phyloP scores from a whole-genome alignment of 305 asterid genomes.

The Rubia peregrina region DNA sequence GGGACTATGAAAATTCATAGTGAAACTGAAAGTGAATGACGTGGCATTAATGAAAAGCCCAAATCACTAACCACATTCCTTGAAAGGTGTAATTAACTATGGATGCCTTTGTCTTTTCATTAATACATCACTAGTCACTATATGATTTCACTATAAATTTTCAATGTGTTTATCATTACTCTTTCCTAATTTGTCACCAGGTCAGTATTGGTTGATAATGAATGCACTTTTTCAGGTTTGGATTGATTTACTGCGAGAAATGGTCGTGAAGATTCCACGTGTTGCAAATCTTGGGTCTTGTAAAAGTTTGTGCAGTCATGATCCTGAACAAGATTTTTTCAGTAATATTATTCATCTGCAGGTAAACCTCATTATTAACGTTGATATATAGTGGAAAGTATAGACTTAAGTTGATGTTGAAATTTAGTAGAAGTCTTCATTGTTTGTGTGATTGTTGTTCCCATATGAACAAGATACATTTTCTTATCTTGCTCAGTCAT shows the following conservation, averaged over 20 bases:
- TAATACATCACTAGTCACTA: too few relatives aligned
- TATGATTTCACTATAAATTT: too few relatives aligned
- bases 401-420: not conserved
- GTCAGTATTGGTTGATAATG: conserved; percentile 13
- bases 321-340: conserved; percentile 90
- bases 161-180: too few relatives aligned
- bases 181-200: not conserved
- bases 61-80: too few relatives aligned
- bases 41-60: too few relatives aligned
- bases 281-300: conserved; percentile 59
- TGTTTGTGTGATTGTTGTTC: not conserved
- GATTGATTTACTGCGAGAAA: conserved; percentile 80
- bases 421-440: not conserved
- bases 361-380: conserved; percentile 31
- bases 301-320: conserved; percentile 56
- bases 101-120: too few relatives aligned
- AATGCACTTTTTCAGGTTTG: conserved; percentile 50
- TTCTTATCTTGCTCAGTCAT: too few relatives aligned
- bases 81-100: too few relatives aligned
- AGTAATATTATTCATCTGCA: conserved; percentile 75
- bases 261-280: conserved; percentile 79
- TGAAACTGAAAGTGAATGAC: too few relatives aligned
- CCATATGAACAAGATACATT: not conserved
- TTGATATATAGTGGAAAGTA: not conserved
- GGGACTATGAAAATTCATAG: too few relatives aligned